Base-by-base conservation (phyloP, 352 stramenopile genomes). In the Thraustochytrium aureum region DNA sequence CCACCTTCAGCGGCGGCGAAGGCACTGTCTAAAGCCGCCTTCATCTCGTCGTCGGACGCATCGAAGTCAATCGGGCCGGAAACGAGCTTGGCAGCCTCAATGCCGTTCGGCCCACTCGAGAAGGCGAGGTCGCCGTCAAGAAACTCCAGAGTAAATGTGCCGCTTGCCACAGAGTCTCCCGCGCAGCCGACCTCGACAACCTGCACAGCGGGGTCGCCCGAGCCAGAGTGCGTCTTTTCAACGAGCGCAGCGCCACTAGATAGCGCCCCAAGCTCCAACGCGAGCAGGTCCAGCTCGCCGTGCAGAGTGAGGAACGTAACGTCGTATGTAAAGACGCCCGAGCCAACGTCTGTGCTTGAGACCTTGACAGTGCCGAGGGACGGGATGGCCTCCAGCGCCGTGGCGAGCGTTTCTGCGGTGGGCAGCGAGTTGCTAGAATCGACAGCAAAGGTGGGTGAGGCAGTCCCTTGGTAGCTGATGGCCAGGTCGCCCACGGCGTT, bases 31-130 rank as follows among this genome's bases (percentile, higher is more conserved):
- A 90, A 65, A 14, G 79, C 79, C 26, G 35, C 64, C 73, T 95
- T 88, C 81, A 99, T 85, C 47, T 93, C 89, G 2, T 91, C 61
- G 0, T 87, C 90, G 6, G 89, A 85, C 0, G 89, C 91, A 76
- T 91, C 84, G 47, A 91, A 93, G 0, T 87, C 85, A 32, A 98
- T 88, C 2, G 83, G 42, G 14, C 73, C 45, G 3, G 92, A 95
- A 2, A 88, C 86, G 45, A 94, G 89, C 2, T 86, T 87, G 73
- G 90, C 87, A 76, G 96, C 94, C 45, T 86, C 87, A 2, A 99
- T 82, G n/a, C 86, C 88, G 81, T 0, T 93, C 94, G 6, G 86
- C 86, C 1, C 98, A 56, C 43, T 86, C 89, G 62, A 87, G 97
- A 38, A 54, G 1, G 87, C 88, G 41, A 96, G 89, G 0, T 86